Conservation (phyloP, 345 rosid species). For the Salix purpurea region DNA sequence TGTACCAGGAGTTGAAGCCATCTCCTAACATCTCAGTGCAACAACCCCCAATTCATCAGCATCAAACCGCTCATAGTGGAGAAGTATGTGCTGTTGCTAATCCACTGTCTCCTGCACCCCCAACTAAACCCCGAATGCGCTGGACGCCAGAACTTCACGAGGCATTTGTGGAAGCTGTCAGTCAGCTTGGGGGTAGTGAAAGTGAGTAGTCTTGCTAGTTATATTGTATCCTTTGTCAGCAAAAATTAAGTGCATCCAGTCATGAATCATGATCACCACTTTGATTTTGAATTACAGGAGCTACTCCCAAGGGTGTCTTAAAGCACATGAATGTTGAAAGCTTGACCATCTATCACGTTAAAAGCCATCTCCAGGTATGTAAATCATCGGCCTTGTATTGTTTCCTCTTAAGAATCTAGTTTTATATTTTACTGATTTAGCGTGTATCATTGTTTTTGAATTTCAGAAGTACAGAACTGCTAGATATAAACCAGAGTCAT, state of each 20-base stretch:
- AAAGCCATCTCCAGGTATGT: constrained; percentile 91
- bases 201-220: constrained; percentile 40
- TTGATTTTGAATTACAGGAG: constrained; percentile 49
- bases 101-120: constrained; percentile 32
- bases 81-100: constrained; percentile 30
- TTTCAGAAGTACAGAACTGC: constrained; percentile 94
- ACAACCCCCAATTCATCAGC: constrained; percentile 38
- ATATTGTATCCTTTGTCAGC: neutral
- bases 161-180: constrained; percentile 85
- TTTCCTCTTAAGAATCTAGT: constrained; percentile 5
- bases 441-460: constrained; percentile 11
- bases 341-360: constrained; percentile 90
- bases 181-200: constrained; percentile 84
- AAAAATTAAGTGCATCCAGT: constrained; percentile 3
- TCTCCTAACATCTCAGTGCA: constrained; percentile 30
- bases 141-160: constrained; percentile 98
- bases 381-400: neutral
- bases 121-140: constrained; percentile 72
- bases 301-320: constrained; percentile 89
- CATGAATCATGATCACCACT: constrained; percentile 3
- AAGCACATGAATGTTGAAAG: constrained; percentile 74
- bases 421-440: constrained; percentile 6
- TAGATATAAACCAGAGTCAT: constrained; percentile 71
- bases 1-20: constrained; percentile 29
- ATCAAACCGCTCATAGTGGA: constrained; percentile 29